Conservation (phyloP, 176 grass and related monocot species). For the Raddia guianensis region DNA sequence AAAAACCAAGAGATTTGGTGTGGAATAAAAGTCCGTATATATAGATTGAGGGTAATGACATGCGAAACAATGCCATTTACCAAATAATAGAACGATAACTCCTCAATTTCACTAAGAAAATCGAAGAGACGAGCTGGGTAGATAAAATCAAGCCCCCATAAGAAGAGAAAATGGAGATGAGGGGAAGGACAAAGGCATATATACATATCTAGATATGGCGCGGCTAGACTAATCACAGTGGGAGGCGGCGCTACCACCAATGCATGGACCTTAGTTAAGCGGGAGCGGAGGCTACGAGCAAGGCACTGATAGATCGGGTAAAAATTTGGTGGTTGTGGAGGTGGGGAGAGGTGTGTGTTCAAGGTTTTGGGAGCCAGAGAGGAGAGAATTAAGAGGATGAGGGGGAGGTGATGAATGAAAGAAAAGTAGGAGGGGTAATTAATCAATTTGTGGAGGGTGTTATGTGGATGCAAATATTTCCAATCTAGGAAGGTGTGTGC, state of each 20-base stretch:
- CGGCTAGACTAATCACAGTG: slow-evolving; percentile 3
- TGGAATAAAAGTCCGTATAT: slow-evolving; percentile 22
- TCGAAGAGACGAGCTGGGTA: not conserved
- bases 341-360: slow-evolving; percentile 41
- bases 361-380: slow-evolving; percentile 48
- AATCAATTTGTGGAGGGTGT: slow-evolving; percentile 27
- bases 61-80: slow-evolving; percentile 16
- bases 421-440: slow-evolving; percentile 21
- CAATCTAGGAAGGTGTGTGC: not conserved
- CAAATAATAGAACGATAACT: not conserved
- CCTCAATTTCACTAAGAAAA: not conserved
- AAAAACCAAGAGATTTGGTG: slow-evolving; percentile 42
- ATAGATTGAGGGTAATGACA: slow-evolving; percentile 19
- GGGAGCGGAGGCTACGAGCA: not conserved
- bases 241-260: not conserved
- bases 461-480: slow-evolving; percentile 45
- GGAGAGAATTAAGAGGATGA: not conserved
- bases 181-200: not conserved
- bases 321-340: slow-evolving; percentile 39
- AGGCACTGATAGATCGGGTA: not conserved
- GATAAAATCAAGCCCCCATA: slow-evolving; percentile 13
- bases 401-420: slow-evolving; percentile 12
- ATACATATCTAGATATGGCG: not conserved
- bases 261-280: not conserved
- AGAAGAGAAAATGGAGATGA: not conserved